These are phyloP conservation scores for Hebeloma cylindrosporum DNA, from an alignment of 768 basidiomycete species.

Conservation along the genomic window DNA sequence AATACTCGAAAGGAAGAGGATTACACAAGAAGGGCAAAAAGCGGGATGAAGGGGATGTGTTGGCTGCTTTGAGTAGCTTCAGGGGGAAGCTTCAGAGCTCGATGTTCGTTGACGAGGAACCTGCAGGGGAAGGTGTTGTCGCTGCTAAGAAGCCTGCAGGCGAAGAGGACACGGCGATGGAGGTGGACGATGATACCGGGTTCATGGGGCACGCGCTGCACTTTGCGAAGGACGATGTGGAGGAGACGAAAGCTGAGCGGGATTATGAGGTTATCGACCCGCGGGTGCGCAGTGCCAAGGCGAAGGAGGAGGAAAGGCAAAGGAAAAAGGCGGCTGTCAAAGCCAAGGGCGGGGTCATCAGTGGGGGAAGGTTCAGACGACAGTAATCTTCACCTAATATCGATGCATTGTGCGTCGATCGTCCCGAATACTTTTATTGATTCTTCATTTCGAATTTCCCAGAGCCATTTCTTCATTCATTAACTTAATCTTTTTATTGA, in stretches of 20 bases:
- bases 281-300: conserved; percentile 65
- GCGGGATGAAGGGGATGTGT: conserved; percentile 71
- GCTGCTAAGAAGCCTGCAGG: conserved; percentile 16
- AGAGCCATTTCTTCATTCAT: too few species aligned
- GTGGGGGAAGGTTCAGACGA: conserved; percentile 30
- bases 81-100: conserved; percentile 63
- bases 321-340: conserved; percentile 46
- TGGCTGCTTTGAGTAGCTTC: conserved; percentile 70
- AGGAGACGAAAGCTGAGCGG: conserved; percentile 79
- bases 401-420: too few species aligned
- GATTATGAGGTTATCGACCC: conserved; percentile 93
- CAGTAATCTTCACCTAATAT: too few species aligned
- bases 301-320: conserved; percentile 77
- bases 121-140: conserved; percentile 8
- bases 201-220: conserved; percentile 72
- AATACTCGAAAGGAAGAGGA: conserved; percentile 69
- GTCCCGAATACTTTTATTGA: too few species aligned
- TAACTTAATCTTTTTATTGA: too few species aligned
- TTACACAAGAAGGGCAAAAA: conserved; percentile 56
- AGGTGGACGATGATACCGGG: conserved; percentile 75
- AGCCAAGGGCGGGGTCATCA: conserved; percentile 34
- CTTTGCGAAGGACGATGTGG: conserved; percentile 78
- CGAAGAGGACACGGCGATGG: conserved; percentile 46
- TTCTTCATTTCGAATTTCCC: too few species aligned
- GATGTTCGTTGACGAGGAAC: conserved; percentile 28